These are phyloP conservation scores for Dryas drummondii DNA, from an alignment of 306 rosid species.

Conservation along the genomic window DNA sequence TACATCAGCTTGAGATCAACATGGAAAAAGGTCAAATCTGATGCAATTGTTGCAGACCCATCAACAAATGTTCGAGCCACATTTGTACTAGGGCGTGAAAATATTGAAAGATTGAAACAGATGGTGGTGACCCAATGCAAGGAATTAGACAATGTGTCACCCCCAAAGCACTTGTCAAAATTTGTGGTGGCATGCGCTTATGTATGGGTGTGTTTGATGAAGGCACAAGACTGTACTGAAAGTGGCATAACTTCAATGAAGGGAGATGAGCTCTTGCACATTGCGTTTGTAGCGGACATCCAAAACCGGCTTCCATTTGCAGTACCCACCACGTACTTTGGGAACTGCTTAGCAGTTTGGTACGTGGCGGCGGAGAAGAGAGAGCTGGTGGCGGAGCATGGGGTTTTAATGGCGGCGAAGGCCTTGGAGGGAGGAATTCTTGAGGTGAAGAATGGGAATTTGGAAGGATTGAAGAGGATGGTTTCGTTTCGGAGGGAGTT, in stretches of 20 bases:
- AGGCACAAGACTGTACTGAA: not conserved
- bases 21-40: not conserved
- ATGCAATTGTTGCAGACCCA: not conserved
- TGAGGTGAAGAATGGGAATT: not conserved
- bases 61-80: conserved; percentile 22
- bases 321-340: conserved; percentile 18
- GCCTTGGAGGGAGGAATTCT: conserved; percentile 3
- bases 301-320: not conserved
- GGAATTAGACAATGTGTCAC: too few species aligned
- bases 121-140: not conserved
- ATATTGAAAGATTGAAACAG: conserved; percentile 2
- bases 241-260: not conserved
- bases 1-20: not conserved
- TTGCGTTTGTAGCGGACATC: not conserved
- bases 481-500: not conserved
- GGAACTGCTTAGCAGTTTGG: conserved; percentile 14
- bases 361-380: not conserved
- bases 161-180: conserved; percentile 24
- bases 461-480: not conserved
- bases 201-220: conserved; percentile 32
- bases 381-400: conserved; percentile 8
- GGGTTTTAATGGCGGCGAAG: conserved; percentile 4
- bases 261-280: not conserved
- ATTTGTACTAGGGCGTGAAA: conserved; percentile 7
- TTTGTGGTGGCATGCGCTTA: conserved; percentile 33